Base-by-base conservation (phyloP, 257 asterid species). In the Nicotiana otophora region DNA sequence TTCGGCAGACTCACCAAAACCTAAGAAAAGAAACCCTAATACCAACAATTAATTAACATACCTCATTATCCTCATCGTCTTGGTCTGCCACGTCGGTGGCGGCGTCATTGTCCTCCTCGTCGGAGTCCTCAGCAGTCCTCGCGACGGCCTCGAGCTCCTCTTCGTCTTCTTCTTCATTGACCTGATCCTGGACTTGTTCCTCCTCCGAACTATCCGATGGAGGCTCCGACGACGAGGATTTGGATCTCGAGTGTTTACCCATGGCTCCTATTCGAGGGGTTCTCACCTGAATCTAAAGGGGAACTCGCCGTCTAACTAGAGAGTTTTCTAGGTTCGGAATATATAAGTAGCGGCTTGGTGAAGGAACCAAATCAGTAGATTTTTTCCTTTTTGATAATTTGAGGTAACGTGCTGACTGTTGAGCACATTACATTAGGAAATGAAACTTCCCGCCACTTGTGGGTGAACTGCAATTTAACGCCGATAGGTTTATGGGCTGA, bases 61-160 rank as follows among this genome's bases (percentile, higher is more conserved):
- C 97, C 95, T 92, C 98, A 74, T 89, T 86, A 53, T 92, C 98
- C 1, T 92, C 80, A 4, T 93, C 95, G 7, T 86, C 92, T 34
- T 87, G 92, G 42, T 74, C 87, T 17, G 79, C 91, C 1, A 48
- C 90, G 28, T 81, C 83, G 20, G 70, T 86, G 3, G 82, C 89
- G 17, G 68, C 89, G 7, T 91, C 91, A 0, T 89, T 95, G 7
- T 89, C 98, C 3, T 91, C 95, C 2, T 87, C 80, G 1, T 51
- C 97, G 0, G 93, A 91, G 55, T 93, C 97, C 2, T 93, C 97
- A 26, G 97, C 98, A 4, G 91, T 48, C 58, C 98, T 91, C 30
- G 97, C 98, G 5, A 97, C 98, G 10, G 95, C 98, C 83, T 93
- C 96, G 6, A 93, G 95, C 87, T 97, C 98, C 89, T 92, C 98